These are phyloP conservation scores for Halenospora varia DNA, from an alignment of 495 filamentous ascomycete species.

Conservation along the genomic window DNA sequence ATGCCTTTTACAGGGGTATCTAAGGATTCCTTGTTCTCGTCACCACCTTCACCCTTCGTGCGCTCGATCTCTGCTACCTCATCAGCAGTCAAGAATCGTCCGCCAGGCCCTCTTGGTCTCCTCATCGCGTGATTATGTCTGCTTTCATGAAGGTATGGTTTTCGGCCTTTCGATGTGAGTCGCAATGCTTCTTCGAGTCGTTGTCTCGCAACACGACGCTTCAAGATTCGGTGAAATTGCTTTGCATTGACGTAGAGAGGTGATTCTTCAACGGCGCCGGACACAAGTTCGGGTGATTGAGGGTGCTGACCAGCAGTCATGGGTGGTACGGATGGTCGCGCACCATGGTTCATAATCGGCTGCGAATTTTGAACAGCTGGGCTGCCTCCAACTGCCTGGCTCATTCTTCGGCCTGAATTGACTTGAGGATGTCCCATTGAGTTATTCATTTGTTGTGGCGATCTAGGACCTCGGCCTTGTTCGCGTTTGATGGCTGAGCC, in stretches of 20 bases:
- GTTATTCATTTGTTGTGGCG: constrained; percentile 57
- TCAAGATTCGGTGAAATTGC: constrained; percentile 96
- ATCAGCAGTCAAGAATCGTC: constrained; percentile 95
- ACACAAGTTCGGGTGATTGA: constrained; percentile 77
- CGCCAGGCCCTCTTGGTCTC: constrained; percentile 90
- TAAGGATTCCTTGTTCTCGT: constrained; percentile 27
- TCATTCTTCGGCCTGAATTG: constrained; percentile 49
- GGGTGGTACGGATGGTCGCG: constrained; percentile 41
- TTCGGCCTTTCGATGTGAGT: constrained; percentile 89
- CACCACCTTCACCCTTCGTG: constrained; percentile 37
- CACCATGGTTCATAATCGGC: constrained; percentile 52
- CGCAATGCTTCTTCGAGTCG: constrained; percentile 88
- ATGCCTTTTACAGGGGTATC: constrained; percentile 37
- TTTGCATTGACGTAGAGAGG: constrained; percentile 98
- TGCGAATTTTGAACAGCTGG: constrained; percentile 55
- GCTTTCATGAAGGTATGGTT: constrained; percentile 98
- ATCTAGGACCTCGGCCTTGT: constrained; percentile 54
- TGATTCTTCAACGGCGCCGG: constrained; percentile 81
- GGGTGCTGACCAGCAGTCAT: constrained; percentile 51
- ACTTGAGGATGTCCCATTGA: constrained; percentile 32
- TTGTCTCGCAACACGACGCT: constrained; percentile 87
- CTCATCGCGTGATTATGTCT: constrained; percentile 99
- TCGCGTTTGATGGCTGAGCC: constrained; percentile 51
- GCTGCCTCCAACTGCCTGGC: constrained; percentile 53
- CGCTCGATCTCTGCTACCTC: constrained; percentile 90